phyloP scores from a whole-genome alignment of 2,329 filamentous ascomycete genomes.

The Tolypocladium tundrense region DNA sequence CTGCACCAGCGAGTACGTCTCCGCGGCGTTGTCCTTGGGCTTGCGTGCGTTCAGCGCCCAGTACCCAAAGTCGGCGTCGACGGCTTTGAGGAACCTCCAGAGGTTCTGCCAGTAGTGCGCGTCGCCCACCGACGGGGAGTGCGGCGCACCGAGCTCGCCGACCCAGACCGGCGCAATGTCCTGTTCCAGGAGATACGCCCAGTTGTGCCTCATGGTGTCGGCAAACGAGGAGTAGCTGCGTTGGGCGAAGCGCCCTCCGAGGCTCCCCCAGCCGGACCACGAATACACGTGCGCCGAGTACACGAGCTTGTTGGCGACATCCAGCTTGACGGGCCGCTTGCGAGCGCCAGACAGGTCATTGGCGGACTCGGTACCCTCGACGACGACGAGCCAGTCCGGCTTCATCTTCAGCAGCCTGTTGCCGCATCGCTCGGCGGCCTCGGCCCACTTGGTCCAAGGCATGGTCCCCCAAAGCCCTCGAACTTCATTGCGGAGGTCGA shows the following conservation, averaged over 20 bases:
- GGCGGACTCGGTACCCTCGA: constrained; percentile 57
- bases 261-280: constrained; percentile 60
- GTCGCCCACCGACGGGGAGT: constrained; percentile 42
- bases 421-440: constrained; percentile 52
- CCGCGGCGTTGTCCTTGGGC: constrained; percentile 42
- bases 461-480: constrained; percentile 60
- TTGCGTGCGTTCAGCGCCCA: constrained; percentile 62
- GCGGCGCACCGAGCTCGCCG: constrained; percentile 54
- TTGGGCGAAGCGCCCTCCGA: constrained; percentile 48
- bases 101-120: constrained; percentile 57
- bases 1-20: constrained; percentile 51
- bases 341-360: constrained; percentile 52
- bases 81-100: constrained; percentile 43
- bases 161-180: constrained; percentile 52
- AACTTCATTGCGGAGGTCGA: constrained; percentile 59
- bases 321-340: constrained; percentile 45
- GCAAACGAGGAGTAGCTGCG: constrained; percentile 53
- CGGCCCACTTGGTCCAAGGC: constrained; percentile 54
- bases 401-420: constrained; percentile 51
- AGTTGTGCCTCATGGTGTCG: constrained; percentile 51
- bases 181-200: constrained; percentile 49
- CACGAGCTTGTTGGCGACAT: constrained; percentile 45
- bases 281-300: constrained; percentile 60
- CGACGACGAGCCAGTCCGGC: constrained; percentile 54
- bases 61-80: constrained; percentile 58